Evolutionary conservation across 2,329 filamentous ascomycete genomes (phyloP).

Genomic region (Pestalotiopsis sp.): DNA sequence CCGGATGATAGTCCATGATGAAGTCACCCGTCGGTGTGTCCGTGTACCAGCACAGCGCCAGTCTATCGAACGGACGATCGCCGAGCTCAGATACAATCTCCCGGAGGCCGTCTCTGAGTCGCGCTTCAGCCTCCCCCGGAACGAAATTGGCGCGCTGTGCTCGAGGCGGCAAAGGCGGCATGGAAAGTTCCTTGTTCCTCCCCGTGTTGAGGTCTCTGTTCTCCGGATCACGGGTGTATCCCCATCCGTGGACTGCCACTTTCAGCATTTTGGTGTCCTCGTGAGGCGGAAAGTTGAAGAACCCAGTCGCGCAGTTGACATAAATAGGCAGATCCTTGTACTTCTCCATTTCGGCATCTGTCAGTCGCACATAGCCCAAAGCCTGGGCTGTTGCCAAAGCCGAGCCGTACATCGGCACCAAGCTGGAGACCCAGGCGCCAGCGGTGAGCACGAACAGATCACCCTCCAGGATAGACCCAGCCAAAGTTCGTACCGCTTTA

Average conservation of each 20-base stretch:
- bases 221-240: slow-evolving; percentile 15
- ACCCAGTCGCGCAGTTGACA: slow-evolving; percentile 28
- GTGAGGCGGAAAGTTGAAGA: slow-evolving; percentile 34
- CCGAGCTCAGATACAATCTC: slow-evolving; percentile 23
- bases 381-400: slow-evolving; percentile 20
- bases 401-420: slow-evolving; percentile 23
- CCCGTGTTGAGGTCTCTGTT: background rate
- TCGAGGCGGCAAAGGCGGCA: background rate
- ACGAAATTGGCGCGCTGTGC: slow-evolving; percentile 4
- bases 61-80: slow-evolving; percentile 26
- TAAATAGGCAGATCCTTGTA: slow-evolving; percentile 26
- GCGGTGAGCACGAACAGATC: slow-evolving; percentile 25
- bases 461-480: slow-evolving; percentile 5
- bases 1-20: slow-evolving; percentile 34
- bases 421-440: slow-evolving; percentile 26
- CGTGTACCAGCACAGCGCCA: slow-evolving; percentile 36
- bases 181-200: background rate
- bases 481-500: background rate
- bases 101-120: slow-evolving; percentile 20
- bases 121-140: slow-evolving; percentile 19
- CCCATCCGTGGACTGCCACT: slow-evolving; percentile 30
- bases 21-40: slow-evolving; percentile 37
- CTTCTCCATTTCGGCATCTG: slow-evolving; percentile 26
- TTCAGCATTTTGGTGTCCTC: slow-evolving; percentile 27
- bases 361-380: slow-evolving; percentile 32